Conservation (phyloP, 805 yeast genomes). For the Candida vartiovaarae region DNA sequence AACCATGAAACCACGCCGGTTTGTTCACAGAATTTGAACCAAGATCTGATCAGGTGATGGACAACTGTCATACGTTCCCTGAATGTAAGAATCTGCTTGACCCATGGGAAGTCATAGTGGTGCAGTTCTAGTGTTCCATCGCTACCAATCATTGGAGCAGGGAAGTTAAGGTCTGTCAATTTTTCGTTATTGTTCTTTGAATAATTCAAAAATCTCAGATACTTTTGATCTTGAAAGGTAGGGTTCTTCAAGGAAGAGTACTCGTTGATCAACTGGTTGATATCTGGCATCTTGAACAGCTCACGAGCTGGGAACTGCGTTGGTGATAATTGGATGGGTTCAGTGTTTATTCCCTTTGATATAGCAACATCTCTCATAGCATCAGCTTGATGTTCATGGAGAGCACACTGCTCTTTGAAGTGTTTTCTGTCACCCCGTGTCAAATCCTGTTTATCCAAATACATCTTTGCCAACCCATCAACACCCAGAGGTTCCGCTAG, state of each 20-base stretch:
- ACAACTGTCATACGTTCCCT: conserved; percentile 27
- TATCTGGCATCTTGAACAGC: conserved; percentile 15
- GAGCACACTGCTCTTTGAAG: too few relatives aligned
- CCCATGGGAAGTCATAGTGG: conserved; percentile 27
- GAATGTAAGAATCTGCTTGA: conserved; percentile 24
- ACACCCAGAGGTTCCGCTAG: conserved; percentile 15
- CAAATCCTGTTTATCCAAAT: conserved; percentile 2
- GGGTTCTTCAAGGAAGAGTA: conserved; percentile 8
- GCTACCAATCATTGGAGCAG: conserved; percentile 20
- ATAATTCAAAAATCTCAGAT: conserved; percentile 4
- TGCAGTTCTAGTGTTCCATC: conserved; percentile 24
- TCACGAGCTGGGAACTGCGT: conserved; percentile 1
- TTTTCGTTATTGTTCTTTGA: conserved; percentile 19
- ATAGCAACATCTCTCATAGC: too few relatives aligned
- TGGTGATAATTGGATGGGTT: too few relatives aligned
- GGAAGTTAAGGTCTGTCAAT: conserved; percentile 21
- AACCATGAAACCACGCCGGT: conserved; percentile 48
- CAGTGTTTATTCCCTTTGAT: neutral
- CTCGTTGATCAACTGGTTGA: conserved; percentile 9
- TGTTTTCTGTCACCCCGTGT: too few relatives aligned
- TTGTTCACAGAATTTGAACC: conserved; percentile 43
- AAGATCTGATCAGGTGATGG: conserved; percentile 45
- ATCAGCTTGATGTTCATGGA: too few relatives aligned
- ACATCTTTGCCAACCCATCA: conserved; percentile 15
- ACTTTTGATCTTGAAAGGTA: conserved; percentile 4